Percentiles rank a stretch among this genome's conserved stretches.
phyloP scores from a whole-genome alignment of 306 rosid species.

The Delonix regia region DNA sequence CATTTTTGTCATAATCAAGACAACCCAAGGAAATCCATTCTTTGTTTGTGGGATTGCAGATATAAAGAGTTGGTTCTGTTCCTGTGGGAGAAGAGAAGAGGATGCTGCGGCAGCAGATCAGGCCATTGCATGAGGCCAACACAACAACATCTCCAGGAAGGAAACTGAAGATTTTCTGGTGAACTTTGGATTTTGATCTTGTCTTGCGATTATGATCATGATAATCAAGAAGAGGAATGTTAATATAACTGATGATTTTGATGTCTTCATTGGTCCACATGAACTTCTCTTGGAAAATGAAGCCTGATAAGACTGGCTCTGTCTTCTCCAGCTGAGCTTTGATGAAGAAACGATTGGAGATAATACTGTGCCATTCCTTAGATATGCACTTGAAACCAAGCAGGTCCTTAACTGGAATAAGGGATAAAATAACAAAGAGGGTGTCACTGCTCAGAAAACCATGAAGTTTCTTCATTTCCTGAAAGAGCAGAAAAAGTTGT shows the following conservation, averaged over 20 bases:
- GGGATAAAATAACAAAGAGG: conserved; percentile 43
- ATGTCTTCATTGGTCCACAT: conserved; percentile 43
- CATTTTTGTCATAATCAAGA: conserved; percentile 6
- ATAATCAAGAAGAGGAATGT: not conserved
- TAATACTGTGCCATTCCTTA: conserved; percentile 46
- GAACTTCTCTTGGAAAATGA: conserved; percentile 55
- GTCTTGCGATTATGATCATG: not conserved
- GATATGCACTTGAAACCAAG: conserved; percentile 49
- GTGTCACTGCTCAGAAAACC: conserved; percentile 34
- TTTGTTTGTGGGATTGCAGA: conserved; percentile 63
- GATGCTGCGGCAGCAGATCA: conserved; percentile 64
- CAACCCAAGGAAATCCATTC: conserved; percentile 45
- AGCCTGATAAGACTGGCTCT: conserved; percentile 40
- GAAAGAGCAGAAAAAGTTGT: conserved; percentile 2
- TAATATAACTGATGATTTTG: conserved; percentile 36
- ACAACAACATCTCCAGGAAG: conserved; percentile 61
- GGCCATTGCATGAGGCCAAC: conserved; percentile 55
- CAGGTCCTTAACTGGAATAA: conserved; percentile 45
- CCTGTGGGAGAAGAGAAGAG: conserved; percentile 31
- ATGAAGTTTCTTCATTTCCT: conserved; percentile 39
- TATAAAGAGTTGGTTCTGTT: conserved; percentile 42
- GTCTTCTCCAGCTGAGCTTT: conserved; percentile 44
- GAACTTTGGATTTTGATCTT: conserved; percentile 24
- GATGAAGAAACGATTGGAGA: conserved; percentile 47
- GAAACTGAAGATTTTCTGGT: conserved; percentile 39